Evolutionary conservation across 192 early-diverging fungal genomes (phyloP), one percentile per base, ranked within the genome.

Genomic region (Phycomyces blakesleeanus): DNA sequence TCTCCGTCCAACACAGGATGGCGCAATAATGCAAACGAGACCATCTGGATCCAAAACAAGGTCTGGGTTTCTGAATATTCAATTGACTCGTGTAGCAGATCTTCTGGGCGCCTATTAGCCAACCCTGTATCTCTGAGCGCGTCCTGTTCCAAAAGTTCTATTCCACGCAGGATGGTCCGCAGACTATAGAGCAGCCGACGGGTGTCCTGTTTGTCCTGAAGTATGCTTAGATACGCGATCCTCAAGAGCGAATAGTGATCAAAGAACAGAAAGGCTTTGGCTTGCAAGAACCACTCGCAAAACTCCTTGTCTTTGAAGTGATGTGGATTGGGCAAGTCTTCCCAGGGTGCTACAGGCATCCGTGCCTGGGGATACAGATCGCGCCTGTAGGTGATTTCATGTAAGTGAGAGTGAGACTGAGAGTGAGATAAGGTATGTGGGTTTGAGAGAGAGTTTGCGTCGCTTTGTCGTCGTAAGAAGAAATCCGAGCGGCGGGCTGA

Each of bases 21-120:
- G 34, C 56, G 54, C 40, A 73, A 58, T 18, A 68, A 18, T 0
- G 54, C 51, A 53, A 59, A 73, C 8, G 72, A 63, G 1, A 68
- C 62, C 72, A 73, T 73, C 27, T 73, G 72, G 12, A 73, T 44
- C 72, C 72, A 73, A 39, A 73, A 73, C 16, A 73, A 29, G 0
- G 61, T 60, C n/a, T 73, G 72, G n/a, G 72, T 73, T 37, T 67
- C 72, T 9, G 64, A 67, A 25, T 73, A 73, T 15, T 29, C 29
- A 22, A 73, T 64, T 1, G 61, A 68, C 15, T 64, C 51, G n/a
- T 71, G 44, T 1, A 47, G 44, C 15, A 18, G 44, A 11, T 47
- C 44, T 47, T 47, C 18, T 47, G 29, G 29, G 3, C 29, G 29
- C 7, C 29, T 2, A 34, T 34, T 34, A 7, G 29, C 29, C 29